Base-by-base conservation (phyloP, 176 grass and related monocot species). In the Carex kokanica region DNA sequence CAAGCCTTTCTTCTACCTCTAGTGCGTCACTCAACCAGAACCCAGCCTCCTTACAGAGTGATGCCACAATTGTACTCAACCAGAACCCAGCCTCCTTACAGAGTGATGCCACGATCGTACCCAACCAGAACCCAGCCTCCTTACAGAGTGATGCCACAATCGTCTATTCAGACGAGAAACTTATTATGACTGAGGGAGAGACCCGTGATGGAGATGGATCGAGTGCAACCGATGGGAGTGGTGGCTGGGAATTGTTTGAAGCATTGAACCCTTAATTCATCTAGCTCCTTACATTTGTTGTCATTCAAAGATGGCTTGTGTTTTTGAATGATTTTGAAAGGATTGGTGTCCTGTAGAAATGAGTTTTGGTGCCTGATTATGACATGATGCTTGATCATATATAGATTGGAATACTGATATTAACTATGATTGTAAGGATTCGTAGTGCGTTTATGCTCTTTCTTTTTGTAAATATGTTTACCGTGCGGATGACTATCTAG, bases 161-260 rank as follows among this genome's bases (percentile, higher is more conserved):
- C 3, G 21, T 54, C 17, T 20, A 43, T 54, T 52, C 80, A 68
- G 47, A 65, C 8, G 14, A 82, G 38, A 68, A 67, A 54, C 67
- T 47, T 53, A 27, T 82, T 14, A 51, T 5, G 15, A 65, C 45
- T 45, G 61, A 65, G 80, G 67, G 14, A 25, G 80, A 82, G 61
- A 82, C 20, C 15, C 21, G 8, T 10, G 43, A 81, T 65, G 80
- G 32, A 29, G 60, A 82, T 45, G 47, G 36, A 52, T 47, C 2
- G 3, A 82, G 6, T 67, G 6, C 47, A 51, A 68, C 40, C 5
- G 14, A 27, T n/a, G 27, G 6, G 9, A 29, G 13, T 53, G 80
- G 24, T 65, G 61, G 7, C 40, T 82, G 80, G 80, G 80, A 51
- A 29, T 53, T 82, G 60, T 53, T 82, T n/a, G 80, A 80, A 82